These are phyloP conservation scores for Chlorella sp. DNA, from an alignment of 139 green algal genomes.

Conservation along the genomic window DNA sequence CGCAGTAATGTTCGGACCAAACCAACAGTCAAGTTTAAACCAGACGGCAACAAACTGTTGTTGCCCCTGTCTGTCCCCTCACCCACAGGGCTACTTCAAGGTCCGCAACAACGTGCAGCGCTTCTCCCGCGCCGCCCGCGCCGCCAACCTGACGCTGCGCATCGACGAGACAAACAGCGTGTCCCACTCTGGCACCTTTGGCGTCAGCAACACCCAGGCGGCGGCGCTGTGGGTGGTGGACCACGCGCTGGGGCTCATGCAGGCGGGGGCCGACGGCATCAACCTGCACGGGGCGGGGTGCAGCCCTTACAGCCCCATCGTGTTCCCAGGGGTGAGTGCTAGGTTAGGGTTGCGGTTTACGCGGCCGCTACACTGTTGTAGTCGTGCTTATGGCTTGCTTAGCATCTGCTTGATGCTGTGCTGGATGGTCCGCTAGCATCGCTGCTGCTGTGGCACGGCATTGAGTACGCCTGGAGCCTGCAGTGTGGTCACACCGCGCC, in stretches of 20 bases:
- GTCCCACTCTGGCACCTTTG: background rate
- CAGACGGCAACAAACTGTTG: background rate
- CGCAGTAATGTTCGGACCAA: background rate
- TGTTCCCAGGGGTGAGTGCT: background rate
- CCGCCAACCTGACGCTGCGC: background rate
- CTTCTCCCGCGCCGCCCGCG: background rate
- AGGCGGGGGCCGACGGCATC: background rate
- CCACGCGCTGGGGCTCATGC: background rate
- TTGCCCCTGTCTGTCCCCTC: background rate
- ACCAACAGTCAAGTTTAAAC: background rate
- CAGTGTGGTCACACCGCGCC: no score
- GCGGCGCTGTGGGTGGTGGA: background rate
- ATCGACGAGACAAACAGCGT: conserved; percentile 4
- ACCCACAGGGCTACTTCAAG: background rate
- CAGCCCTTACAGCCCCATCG: background rate
- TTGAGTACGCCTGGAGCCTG: no score
- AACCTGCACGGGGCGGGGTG: background rate
- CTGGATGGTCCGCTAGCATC: no score
- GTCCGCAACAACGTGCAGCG: background rate
- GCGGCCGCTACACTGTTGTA: background rate
- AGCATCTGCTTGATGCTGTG: no score
- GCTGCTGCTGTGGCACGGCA: no score
- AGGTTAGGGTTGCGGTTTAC: background rate
- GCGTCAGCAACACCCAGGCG: background rate
- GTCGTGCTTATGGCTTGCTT: background rate